These are phyloP conservation scores for Fonsecaea erecta DNA, from an alignment of 2,329 filamentous ascomycete species.

Conservation along the genomic window DNA sequence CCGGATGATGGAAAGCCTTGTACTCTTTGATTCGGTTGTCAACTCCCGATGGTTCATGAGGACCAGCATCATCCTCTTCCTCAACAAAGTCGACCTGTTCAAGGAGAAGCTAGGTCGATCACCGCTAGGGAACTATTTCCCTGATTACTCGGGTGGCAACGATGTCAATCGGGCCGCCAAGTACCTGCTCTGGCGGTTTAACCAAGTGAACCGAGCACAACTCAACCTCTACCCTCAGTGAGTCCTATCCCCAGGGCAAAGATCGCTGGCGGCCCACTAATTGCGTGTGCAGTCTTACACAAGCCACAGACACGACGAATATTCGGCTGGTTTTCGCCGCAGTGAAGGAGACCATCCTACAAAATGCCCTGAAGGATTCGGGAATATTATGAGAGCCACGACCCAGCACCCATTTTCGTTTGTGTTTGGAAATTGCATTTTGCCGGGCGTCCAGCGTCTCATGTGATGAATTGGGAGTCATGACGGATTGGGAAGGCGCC, in stretches of 20 bases:
- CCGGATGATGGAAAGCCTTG: constrained; percentile 98
- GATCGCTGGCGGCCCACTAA: constrained; percentile 37
- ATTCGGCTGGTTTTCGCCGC: constrained; percentile 97
- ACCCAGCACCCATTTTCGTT: constrained; percentile 23
- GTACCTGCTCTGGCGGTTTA: constrained; percentile 97
- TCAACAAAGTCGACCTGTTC: constrained; percentile 99
- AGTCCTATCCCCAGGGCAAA: constrained; percentile 47
- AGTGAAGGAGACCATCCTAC: constrained; percentile 97
- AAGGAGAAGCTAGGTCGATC: constrained; percentile 90
- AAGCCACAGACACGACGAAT: constrained; percentile 98
- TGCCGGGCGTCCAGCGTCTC: constrained; percentile 32
- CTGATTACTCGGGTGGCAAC: constrained; percentile 95
- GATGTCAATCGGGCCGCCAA: constrained; percentile 98
- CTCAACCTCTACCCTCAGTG: constrained; percentile 98
- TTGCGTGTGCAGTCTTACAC: constrained; percentile 74
- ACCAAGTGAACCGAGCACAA: constrained; percentile 95
- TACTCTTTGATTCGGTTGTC: constrained; percentile 96
- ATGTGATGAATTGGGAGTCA: constrained; percentile 32
- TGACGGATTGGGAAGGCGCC: constrained; percentile 25
- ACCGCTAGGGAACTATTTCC: constrained; percentile 92
- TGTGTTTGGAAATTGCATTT: constrained; percentile 27
- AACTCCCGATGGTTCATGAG: constrained; percentile 99
- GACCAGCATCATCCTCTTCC: constrained; percentile 96
- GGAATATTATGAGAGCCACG: constrained; percentile 74
- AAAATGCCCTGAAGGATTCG: constrained; percentile 97